A percentile compares a stretch with the other conserved stretches of the same genome.
Evolutionary conservation across 2,329 filamentous ascomycete species (phyloP).

Genomic region (Hysterium pulicare): DNA sequence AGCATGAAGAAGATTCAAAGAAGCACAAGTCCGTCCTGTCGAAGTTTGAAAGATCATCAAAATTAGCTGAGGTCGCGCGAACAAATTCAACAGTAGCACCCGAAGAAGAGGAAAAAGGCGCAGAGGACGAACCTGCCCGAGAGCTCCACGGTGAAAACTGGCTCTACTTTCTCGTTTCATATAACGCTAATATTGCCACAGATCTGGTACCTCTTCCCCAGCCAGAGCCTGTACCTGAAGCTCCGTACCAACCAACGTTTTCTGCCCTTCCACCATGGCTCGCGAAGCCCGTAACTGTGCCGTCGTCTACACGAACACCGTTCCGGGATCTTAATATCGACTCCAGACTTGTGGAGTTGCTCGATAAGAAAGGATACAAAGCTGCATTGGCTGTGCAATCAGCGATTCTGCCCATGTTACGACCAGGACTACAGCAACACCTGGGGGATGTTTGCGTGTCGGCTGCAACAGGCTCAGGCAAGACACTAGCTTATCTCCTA

Average conservation of each 20-base stretch:
- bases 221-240: constrained; percentile 60
- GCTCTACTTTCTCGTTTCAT: neutral
- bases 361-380: constrained; percentile 66
- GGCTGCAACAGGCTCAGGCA: constrained; percentile 91
- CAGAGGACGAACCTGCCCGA: constrained; percentile 18
- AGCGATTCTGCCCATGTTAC: constrained; percentile 73
- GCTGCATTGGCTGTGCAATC: constrained; percentile 78
- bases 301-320: constrained; percentile 55
- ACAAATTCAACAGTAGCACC: constrained; percentile 13
- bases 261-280: constrained; percentile 81
- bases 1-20: constrained; percentile 29
- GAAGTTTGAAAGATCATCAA: constrained; percentile 44
- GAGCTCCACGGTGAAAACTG: constrained; percentile 53
- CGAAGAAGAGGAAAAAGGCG: constrained; percentile 12
- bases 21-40: constrained; percentile 40
- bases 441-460: constrained; percentile 82
- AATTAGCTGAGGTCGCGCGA: constrained; percentile 17
- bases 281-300: constrained; percentile 67
- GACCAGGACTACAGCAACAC: constrained; percentile 60
- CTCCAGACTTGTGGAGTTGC: constrained; percentile 55
- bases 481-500: constrained; percentile 86
- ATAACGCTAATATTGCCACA: constrained; percentile 7
- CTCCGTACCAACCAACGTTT: constrained; percentile 62
- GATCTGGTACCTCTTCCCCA: constrained; percentile 81
- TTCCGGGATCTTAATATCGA: constrained; percentile 66